Conservation (phyloP, 345 rosid genomes). For the Melaleuca alternifolia region DNA sequence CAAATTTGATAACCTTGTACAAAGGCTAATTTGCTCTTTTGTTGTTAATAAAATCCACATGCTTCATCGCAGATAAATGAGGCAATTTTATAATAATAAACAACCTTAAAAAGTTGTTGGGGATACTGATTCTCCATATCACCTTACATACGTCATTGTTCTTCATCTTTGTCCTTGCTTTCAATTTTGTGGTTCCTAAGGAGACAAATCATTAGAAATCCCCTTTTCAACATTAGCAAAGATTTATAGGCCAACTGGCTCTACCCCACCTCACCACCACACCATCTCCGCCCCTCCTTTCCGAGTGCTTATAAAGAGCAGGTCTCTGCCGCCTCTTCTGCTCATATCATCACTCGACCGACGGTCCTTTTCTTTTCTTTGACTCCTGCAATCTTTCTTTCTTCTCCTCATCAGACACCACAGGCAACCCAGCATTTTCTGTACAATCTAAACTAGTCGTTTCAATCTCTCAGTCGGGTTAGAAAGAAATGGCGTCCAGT, state of each 20-base stretch:
- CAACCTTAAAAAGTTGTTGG: background rate
- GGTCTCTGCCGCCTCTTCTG: conserved; percentile 36
- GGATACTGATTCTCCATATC: conserved; percentile 30
- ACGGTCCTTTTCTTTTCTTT: background rate
- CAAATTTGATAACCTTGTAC: background rate
- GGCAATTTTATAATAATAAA: background rate
- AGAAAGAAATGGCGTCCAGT: conserved; percentile 48
- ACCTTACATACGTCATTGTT: conserved; percentile 3
- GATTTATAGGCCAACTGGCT: conserved; percentile 37
- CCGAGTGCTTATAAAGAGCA: conserved; percentile 53
- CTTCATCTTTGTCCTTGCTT: background rate
- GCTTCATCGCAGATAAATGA: background rate
- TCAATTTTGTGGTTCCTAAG: conserved; percentile 32
- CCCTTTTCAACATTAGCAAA: conserved; percentile 19
- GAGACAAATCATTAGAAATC: conserved; percentile 42
- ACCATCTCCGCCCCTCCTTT: conserved; percentile 12
- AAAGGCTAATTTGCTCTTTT: background rate
- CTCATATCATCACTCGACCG: conserved; percentile 13
- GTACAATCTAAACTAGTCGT: background rate
- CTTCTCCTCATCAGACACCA: background rate
- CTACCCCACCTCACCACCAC: conserved; percentile 22
- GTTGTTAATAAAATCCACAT: background rate
- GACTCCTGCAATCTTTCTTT: background rate
- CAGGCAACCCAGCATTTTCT: background rate
- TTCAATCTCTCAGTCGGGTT: background rate